Base-by-base conservation (phyloP, 257 asterid species). In the Lycium barbarum region DNA sequence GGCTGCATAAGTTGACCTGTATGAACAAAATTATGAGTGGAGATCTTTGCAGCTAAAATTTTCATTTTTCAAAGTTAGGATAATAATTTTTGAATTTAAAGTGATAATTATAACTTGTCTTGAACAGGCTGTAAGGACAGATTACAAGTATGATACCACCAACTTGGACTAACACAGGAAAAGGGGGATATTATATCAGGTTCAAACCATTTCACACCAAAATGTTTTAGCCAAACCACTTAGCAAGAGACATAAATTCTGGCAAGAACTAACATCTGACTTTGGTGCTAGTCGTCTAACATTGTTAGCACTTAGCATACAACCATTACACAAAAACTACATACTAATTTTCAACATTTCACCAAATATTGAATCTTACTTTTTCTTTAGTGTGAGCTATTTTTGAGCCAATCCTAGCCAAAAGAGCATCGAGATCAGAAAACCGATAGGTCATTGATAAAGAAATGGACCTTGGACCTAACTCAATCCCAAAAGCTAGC, bases 1-100 rank as follows among this genome's bases (percentile, higher is more conserved):
- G 10, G 96, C 93, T 82, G 98, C 99, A 91, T 96, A 96, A 83
- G 99, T 96, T 72, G 99, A 93, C 95, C 99, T 95, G 97, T 35
- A 84, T 81, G 78, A 63, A 83, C 87, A 80, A 83, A 58, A 35
- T 17, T 73, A 35, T 83, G 53, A 57, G 79, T 68, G 36, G 49
- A 67, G 73, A 9, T 35, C 65, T 78, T 53, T 17, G 65, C 82
- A 78, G 47, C 65, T 26, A 51, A 53, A 53, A 26, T 53, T 26
- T 4, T 53, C 82, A 51, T 78, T 53, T 76, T 40, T 15, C 20
- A 10, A 33, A 43, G 82, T 18, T 38, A 78, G 47, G 82, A 78
- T 54, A 26, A 26, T 47, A 78, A 78, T 26, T 78, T 76, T 53
- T 78, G 22, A 78, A 26, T 78, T 43, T 26, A 35, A 78, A 51